Percentiles rank a stretch among this genome's conserved stretches.
Evolutionary conservation across 805 yeast genomes (phyloP).

Genomic region (Spencermartinsiella europaea): DNA sequence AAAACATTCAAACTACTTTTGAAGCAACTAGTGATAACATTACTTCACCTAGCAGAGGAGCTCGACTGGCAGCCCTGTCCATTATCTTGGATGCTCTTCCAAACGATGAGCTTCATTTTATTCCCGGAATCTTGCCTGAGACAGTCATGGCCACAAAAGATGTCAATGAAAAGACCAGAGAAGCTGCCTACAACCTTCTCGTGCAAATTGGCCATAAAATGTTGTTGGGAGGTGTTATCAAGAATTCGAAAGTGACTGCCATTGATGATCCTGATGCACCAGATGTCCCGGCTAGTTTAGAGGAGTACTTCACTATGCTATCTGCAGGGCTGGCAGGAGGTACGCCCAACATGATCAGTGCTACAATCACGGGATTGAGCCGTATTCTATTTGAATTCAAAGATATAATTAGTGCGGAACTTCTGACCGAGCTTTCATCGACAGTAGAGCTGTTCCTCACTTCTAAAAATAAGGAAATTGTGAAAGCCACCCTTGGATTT

Average conservation of each 20-base stretch:
- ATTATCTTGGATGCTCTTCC: conserved; percentile 62
- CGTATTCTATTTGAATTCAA: conserved; percentile 85
- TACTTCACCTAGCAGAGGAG: conserved; percentile 70
- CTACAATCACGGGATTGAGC: conserved; percentile 87
- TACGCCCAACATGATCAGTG: conserved; percentile 93
- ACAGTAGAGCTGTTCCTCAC: conserved; percentile 88
- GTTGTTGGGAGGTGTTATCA: conserved; percentile 58
- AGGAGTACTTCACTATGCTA: conserved; percentile 86
- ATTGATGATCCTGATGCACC: conserved; percentile 47
- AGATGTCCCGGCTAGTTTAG: conserved; percentile 60
- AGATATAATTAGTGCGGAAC: conserved; percentile 51
- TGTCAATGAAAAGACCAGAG: conserved; percentile 86
- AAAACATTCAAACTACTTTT: conserved; percentile 56
- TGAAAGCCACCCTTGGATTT: conserved; percentile 89
- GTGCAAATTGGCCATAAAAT: conserved; percentile 77
- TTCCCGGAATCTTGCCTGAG: conserved; percentile 81
- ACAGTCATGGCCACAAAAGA: conserved; percentile 88
- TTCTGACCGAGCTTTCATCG: conserved; percentile 68
- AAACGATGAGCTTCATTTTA: conserved; percentile 57
- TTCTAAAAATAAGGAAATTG: conserved; percentile 88
- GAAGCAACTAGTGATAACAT: conserved; percentile 41
- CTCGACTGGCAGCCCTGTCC: conserved; percentile 67
- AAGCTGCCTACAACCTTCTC: conserved; percentile 66
- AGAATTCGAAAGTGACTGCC: conserved; percentile 61
- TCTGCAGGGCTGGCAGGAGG: conserved; percentile 95